Percentiles rank a stretch among this genome's conserved stretches.
phyloP scores from a whole-genome alignment of 371 early-diverging fungal genomes.

The Mortierella polycephala region DNA sequence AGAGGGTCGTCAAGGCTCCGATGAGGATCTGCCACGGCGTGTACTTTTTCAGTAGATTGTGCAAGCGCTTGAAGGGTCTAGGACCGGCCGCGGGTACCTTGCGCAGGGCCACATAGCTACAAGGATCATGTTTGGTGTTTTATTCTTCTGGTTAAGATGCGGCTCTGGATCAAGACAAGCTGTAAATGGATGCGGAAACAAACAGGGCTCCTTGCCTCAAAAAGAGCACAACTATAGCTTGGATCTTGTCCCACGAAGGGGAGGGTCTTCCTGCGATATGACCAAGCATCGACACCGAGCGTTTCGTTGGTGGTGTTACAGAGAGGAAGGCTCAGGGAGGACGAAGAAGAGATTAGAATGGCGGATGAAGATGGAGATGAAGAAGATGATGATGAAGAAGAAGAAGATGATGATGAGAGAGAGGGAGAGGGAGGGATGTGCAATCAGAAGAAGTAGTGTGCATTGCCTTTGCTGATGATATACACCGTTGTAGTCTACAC shows the following conservation, averaged over 20 bases:
- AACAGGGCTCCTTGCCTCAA: slow-evolving; percentile 59
- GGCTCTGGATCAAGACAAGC: neutral
- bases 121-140: neutral
- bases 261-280: slow-evolving; percentile 94
- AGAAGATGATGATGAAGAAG: neutral
- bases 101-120: slow-evolving; percentile 45
- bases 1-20: slow-evolving; percentile 74
- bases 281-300: slow-evolving; percentile 77
- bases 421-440: slow-evolving; percentile 9
- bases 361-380: neutral
- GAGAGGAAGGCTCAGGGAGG: slow-evolving; percentile 1
- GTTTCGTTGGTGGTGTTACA: neutral
- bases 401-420: neutral
- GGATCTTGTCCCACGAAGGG: slow-evolving; percentile 85
- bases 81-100: slow-evolving; percentile 33
- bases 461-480: too few relatives aligned
- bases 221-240: slow-evolving; percentile 75
- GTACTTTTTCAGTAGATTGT: slow-evolving; percentile 58
- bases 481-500: too few relatives aligned
- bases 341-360: neutral
- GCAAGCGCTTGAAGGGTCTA: slow-evolving; percentile 27
- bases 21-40: slow-evolving; percentile 85
- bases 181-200: neutral
- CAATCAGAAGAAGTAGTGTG: slow-evolving; percentile 6
- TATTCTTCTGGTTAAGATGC: neutral